Evolutionary conservation across 108 stramenopile species (phyloP).

Genomic region (Pseudonitzschia delicatissima): DNA sequence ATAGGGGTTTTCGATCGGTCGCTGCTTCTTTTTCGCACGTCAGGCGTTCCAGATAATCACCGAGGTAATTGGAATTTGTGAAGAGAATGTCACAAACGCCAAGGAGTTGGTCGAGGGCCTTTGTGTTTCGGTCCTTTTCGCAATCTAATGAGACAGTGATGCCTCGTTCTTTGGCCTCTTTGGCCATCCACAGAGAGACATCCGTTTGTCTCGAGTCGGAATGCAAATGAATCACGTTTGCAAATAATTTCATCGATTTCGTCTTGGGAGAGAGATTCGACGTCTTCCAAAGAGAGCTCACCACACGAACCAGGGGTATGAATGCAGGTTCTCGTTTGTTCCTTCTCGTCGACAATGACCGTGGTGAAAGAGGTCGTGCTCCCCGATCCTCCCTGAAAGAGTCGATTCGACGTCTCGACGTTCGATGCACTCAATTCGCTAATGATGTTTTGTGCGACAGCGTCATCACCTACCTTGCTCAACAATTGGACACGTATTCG

Average conservation of each 20-base stretch:
- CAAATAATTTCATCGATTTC: slow-evolving; percentile 35
- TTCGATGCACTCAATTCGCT: slow-evolving; percentile 27
- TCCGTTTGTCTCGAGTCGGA: slow-evolving; percentile 47
- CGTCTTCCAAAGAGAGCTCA: slow-evolving; percentile 32
- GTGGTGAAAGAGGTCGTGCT: slow-evolving; percentile 40
- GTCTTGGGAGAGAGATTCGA: slow-evolving; percentile 1
- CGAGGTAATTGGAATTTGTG: slow-evolving; percentile 38
- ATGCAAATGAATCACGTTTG: slow-evolving; percentile 47
- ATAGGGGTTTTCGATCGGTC: not conserved
- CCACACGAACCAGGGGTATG: slow-evolving; percentile 47
- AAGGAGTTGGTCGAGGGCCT: slow-evolving; percentile 36
- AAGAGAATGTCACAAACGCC: slow-evolving; percentile 34
- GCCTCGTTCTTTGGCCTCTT: slow-evolving; percentile 36
- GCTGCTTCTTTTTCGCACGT: slow-evolving; percentile 17
- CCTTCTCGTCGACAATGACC: slow-evolving; percentile 32
- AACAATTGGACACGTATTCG: slow-evolving; percentile 29
- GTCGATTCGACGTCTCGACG: slow-evolving; percentile 37
- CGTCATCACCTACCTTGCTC: slow-evolving; percentile 46
- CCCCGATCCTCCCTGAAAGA: slow-evolving; percentile 27
- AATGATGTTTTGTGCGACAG: slow-evolving; percentile 18
- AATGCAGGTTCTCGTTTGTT: slow-evolving; percentile 53
- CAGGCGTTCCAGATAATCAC: slow-evolving; percentile 28
- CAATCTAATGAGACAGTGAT: slow-evolving; percentile 45
- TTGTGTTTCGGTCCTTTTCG: slow-evolving; percentile 51
- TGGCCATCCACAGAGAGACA: slow-evolving; percentile 34